Evolutionary conservation across 257 asterid genomes (phyloP).

Genomic region (Linderniella brevidens): DNA sequence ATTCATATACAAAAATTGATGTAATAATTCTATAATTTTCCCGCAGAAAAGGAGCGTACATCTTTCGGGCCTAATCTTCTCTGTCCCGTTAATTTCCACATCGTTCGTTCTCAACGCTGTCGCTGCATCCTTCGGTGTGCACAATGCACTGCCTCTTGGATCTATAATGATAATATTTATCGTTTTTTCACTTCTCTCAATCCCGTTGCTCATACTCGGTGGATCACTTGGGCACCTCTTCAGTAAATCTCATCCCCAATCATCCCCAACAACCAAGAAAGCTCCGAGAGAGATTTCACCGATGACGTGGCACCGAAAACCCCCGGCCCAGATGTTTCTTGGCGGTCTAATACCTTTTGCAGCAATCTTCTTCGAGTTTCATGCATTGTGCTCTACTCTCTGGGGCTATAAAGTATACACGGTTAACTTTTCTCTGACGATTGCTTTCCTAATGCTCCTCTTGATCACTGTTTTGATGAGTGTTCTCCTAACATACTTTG

Average conservation of each 20-base stretch:
- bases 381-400: conserved; percentile 46
- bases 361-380: conserved; percentile 59
- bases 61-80: conserved; percentile 39
- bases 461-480: conserved; percentile 42
- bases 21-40: not conserved
- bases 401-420: conserved; percentile 76
- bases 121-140: conserved; percentile 34
- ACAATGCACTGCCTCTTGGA: conserved; percentile 59
- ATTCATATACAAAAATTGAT: conserved; percentile 4
- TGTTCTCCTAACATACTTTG: conserved; percentile 60
- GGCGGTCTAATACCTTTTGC: conserved; percentile 79
- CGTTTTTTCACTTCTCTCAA: conserved; percentile 31
- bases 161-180: conserved; percentile 34
- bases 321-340: conserved; percentile 59
- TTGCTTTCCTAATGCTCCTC: conserved; percentile 37
- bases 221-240: conserved; percentile 39
- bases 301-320: conserved; percentile 45
- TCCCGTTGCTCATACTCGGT: conserved; percentile 51
- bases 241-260: conserved; percentile 23
- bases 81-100: conserved; percentile 32
- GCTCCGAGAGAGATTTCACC: conserved; percentile 37
- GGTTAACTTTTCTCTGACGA: conserved; percentile 30
- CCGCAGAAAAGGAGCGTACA: conserved; percentile 34
- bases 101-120: conserved; percentile 37
- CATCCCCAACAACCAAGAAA: conserved; percentile 33